Base-by-base conservation (phyloP, 2,329 filamentous ascomycete species). In the Aspergillus sp. region DNA sequence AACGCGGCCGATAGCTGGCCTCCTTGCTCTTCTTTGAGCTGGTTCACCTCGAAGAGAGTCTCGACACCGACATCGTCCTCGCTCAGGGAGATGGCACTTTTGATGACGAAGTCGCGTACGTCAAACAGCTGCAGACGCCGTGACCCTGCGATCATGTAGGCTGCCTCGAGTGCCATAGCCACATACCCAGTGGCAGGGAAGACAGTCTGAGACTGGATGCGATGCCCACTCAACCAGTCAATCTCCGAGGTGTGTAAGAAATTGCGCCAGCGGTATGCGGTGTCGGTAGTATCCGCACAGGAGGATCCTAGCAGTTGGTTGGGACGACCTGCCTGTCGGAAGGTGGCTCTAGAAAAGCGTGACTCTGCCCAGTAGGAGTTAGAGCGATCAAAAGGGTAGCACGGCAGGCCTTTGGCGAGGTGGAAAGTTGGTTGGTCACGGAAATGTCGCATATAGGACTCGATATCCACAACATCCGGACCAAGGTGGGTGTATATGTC, bases 111-210 rank as follows among this genome's bases (percentile, higher is more conserved):
- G n/a, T 59, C 20, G 12, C 56, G 49, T 6, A 56, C 22, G 14
- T 56, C 47, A 12, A 59, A 7, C 12, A 59, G 39, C 18, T 53
- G 4, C 16, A 47, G 9, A 16, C 6, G 11, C 7, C n/a, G 26
- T 39, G 24, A 5, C 6, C 24, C 50, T 16, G 52, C 45, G 16
- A 58, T 42, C 22, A 36, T 20, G 9, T 18, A 39, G 24, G 56
- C 54, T 7, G 61, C 61, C 53, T 64, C 62, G 9, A 62, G 31
- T 11, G 58, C 63, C 52, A 65, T 63, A 10, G 29, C 39, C n/a
- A 63, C 45, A 29, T 61, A 65, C 6, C 63, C 71, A 11, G 69
- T 63, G 32, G 64, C 69, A 10, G 71, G 71, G 39, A 68, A 72
- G 0, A 73, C 58, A 7, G 59, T 52, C 46, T 67, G 58, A 9